Percentiles rank a stretch among this genome's conserved stretches.
These are phyloP conservation scores for Leccinum cinnamomeum DNA, from an alignment of 1,284 basidiomycete species.

Conservation along the genomic window DNA sequence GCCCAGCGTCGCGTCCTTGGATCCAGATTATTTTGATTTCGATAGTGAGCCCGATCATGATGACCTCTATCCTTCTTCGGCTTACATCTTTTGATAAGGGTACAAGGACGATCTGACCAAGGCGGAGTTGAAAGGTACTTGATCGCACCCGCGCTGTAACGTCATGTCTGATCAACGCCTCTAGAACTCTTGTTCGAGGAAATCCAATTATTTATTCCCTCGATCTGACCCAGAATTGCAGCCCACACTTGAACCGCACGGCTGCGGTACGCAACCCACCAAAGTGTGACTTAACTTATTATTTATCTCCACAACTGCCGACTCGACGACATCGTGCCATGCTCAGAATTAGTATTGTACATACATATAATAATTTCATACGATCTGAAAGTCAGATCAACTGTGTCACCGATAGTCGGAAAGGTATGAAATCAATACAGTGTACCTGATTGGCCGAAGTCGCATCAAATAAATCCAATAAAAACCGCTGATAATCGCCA, in stretches of 20 bases:
- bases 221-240: constrained; percentile 39
- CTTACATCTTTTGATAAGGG: constrained; percentile 40
- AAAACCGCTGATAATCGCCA: constrained; percentile 5
- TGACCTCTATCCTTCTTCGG: neutral
- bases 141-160: constrained; percentile 19
- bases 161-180: constrained; percentile 16
- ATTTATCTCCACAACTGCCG: neutral
- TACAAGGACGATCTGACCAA: constrained; percentile 77
- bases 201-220: constrained; percentile 64
- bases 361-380: constrained; percentile 22
- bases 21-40: constrained; percentile 85
- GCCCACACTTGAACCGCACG: neutral
- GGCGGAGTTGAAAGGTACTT: constrained; percentile 65
- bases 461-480: constrained; percentile 8
- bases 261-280: neutral
- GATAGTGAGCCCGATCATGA: constrained; percentile 51
- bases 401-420: neutral
- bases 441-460: constrained; percentile 14
- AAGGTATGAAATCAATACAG: constrained; percentile 5
- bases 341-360: constrained; percentile 24
- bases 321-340: constrained; percentile 4
- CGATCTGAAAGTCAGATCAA: constrained; percentile 7
- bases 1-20: constrained; percentile 69
- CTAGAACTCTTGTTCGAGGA: constrained; percentile 62
- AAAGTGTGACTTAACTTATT: neutral